Evolutionary conservation across 169 alveolate genomes (phyloP).

Genomic region (Cryptosporidium canis): DNA sequence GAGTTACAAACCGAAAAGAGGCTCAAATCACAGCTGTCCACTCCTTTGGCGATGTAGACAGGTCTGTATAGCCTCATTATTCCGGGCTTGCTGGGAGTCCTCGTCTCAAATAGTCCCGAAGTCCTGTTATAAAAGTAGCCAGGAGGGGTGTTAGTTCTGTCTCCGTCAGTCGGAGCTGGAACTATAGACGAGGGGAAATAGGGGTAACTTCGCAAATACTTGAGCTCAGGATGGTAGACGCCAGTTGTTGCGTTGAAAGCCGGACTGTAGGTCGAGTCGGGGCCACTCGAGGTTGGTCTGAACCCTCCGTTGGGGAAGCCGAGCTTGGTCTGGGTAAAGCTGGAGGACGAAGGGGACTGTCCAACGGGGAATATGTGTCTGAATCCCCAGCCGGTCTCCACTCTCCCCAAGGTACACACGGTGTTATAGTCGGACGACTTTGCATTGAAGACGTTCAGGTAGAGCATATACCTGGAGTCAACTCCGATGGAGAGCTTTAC

Average conservation of each 20-base stretch:
- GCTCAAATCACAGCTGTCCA: neutral
- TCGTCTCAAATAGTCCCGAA: neutral
- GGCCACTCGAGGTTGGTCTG: neutral
- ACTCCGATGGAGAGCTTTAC: neutral
- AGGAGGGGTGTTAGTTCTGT: constrained; percentile 4
- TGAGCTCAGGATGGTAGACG: neutral
- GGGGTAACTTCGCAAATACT: neutral
- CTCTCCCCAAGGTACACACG: neutral
- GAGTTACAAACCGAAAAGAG: constrained; percentile 1
- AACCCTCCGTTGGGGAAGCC: constrained; percentile 32
- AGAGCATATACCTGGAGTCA: neutral
- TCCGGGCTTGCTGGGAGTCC: neutral
- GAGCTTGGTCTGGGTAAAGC: neutral
- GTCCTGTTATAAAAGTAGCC: constrained; percentile 11
- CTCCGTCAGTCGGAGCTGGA: constrained; percentile 12
- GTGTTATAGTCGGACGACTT: neutral
- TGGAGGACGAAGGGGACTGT: neutral
- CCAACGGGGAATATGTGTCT: neutral
- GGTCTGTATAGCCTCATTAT: neutral
- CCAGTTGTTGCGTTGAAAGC: neutral
- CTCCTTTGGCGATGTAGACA: neutral
- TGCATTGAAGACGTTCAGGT: neutral
- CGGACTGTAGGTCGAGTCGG: neutral
- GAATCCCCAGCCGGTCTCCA: constrained; percentile 5
- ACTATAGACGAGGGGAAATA: constrained; percentile 1